phyloP scores from a whole-genome alignment of 257 asterid species.

The Osmanthus fragrans region DNA sequence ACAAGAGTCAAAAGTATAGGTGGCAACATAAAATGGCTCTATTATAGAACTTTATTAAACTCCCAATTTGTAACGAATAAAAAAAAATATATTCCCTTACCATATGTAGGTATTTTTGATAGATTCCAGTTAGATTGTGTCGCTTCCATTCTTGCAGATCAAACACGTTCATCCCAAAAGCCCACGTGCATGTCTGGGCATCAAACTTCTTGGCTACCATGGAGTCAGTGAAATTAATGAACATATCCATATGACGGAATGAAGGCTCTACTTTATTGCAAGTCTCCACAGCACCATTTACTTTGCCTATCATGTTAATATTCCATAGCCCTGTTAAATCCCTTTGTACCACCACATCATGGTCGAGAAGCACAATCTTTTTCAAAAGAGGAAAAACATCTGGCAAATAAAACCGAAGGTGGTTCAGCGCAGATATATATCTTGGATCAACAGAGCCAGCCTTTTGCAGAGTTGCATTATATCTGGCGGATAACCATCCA shows the following conservation, averaged over 20 bases:
- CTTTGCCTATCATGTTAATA: slow-evolving; percentile 73
- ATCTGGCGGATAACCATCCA: slow-evolving; percentile 60
- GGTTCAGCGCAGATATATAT: slow-evolving; percentile 73
- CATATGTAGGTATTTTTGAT: slow-evolving; percentile 69
- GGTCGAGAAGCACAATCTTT: slow-evolving; percentile 86
- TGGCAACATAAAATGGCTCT: background rate
- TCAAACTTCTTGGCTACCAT: slow-evolving; percentile 49
- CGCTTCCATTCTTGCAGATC: slow-evolving; percentile 83
- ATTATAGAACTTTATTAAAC: background rate
- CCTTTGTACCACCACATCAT: slow-evolving; percentile 85
- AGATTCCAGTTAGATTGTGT: slow-evolving; percentile 53
- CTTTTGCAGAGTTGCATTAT: slow-evolving; percentile 46
- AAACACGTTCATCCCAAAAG: slow-evolving; percentile 88
- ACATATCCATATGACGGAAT: slow-evolving; percentile 70
- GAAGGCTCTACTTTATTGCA: slow-evolving; percentile 71
- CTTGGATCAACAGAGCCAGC: slow-evolving; percentile 67
- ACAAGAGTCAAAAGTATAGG: background rate
- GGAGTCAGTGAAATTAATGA: slow-evolving; percentile 74
- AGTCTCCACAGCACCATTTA: slow-evolving; percentile 83
- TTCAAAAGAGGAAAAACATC: slow-evolving; percentile 73
- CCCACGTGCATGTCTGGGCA: slow-evolving; percentile 83
- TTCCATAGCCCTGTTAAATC: slow-evolving; percentile 76
- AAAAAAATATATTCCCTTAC: slow-evolving; percentile 33
- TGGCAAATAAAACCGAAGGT: slow-evolving; percentile 89
- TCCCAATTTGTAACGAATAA: background rate